These are phyloP conservation scores for Corymbia maculata DNA, from an alignment of 345 rosid species.

Conservation along the genomic window DNA sequence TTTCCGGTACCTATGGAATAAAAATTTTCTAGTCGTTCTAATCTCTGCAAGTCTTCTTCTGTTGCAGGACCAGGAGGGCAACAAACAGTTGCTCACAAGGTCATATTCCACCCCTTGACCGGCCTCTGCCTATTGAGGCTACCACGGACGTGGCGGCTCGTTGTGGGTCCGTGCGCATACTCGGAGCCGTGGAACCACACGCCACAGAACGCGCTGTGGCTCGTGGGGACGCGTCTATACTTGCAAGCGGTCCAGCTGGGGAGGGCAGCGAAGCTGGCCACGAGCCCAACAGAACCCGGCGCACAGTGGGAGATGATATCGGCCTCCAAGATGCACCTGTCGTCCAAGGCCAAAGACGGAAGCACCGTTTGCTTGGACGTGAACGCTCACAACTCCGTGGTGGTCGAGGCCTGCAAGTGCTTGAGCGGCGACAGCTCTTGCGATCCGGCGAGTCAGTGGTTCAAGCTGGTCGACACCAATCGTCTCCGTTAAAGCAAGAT, in stretches of 20 bases:
- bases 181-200: conserved; percentile 1
- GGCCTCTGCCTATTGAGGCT: conserved; percentile 1
- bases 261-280: neutral
- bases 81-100: neutral
- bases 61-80: conserved; percentile 4
- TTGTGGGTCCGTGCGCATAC: conserved; percentile 5
- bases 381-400: conserved; percentile 9
- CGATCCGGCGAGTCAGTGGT: neutral
- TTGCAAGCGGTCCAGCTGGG: neutral
- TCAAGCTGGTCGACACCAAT: neutral
- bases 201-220: neutral
- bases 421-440: neutral
- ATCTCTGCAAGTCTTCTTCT: neutral
- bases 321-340: conserved; percentile 59
- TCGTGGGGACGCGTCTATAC: neutral
- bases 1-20: neutral
- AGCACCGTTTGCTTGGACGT: conserved; percentile 53
- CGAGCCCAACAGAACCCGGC: neutral
- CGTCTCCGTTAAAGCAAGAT: no score
- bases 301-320: conserved; percentile 52
- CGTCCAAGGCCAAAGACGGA: conserved; percentile 27
- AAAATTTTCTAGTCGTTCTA: neutral
- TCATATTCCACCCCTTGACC: conserved; percentile 13
- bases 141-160: neutral
- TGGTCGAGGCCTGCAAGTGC: neutral